phyloP scores from a whole-genome alignment of 2,329 filamentous ascomycete genomes.

The Elsinoe batatas region DNA sequence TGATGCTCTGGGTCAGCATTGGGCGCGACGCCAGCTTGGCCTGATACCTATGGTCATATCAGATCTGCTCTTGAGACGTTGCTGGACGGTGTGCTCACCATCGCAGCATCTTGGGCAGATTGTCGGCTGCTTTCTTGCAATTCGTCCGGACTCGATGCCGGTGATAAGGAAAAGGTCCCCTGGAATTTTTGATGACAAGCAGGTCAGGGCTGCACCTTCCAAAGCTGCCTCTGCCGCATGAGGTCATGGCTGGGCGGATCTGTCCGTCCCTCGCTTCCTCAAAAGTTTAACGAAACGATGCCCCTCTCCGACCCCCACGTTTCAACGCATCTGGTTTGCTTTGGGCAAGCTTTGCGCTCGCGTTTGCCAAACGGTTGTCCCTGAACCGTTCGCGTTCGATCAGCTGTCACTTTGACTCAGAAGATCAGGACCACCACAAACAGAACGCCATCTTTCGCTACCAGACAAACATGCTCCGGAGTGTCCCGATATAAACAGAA shows the following conservation, averaged over 20 bases:
- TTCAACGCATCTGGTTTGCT: background rate
- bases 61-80: slow-evolving; percentile 16
- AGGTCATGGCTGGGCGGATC: background rate
- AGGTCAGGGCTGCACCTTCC: background rate
- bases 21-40: slow-evolving; percentile 68
- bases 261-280: background rate
- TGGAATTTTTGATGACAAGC: background rate
- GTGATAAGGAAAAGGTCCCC: background rate
- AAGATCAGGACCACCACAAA: background rate
- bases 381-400: background rate
- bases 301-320: slow-evolving; percentile 6
- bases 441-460: background rate
- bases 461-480: slow-evolving; percentile 1
- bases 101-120: slow-evolving; percentile 29
- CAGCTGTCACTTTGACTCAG: slow-evolving; percentile 5
- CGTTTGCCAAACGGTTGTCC: background rate
- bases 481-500: slow-evolving; percentile 2
- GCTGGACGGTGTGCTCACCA: slow-evolving; percentile 27
- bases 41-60: slow-evolving; percentile 59
- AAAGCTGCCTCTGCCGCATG: background rate
- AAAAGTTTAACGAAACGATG: background rate
- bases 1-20: slow-evolving; percentile 80
- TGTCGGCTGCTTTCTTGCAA: too few species aligned
- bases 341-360: background rate
- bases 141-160: background rate